Conservation (phyloP, 768 basidiomycete genomes). For the Lactifluus echinatus region DNA sequence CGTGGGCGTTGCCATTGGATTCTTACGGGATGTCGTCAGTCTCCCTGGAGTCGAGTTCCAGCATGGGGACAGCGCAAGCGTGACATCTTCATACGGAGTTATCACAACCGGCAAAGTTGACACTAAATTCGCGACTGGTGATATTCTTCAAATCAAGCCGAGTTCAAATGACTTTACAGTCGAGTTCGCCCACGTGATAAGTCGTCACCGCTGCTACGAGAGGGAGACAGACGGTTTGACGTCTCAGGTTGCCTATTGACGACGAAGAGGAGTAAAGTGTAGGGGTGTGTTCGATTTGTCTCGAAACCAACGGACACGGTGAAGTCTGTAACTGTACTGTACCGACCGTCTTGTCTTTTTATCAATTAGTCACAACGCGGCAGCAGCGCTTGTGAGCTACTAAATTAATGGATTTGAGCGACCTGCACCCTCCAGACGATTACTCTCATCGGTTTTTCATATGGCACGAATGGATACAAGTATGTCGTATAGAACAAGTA, state of each 20-base stretch:
- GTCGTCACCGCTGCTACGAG: conserved; percentile 57
- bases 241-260: conserved; percentile 40
- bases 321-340: no score
- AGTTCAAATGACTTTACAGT: conserved; percentile 45
- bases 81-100: conserved; percentile 51
- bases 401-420: conserved; percentile 45
- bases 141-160: conserved; percentile 36
- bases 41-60: conserved; percentile 41
- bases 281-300: neutral
- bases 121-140: conserved; percentile 31
- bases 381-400: no score
- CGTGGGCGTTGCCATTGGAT: conserved; percentile 50
- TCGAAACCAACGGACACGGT: neutral
- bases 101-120: conserved; percentile 51
- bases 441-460: conserved; percentile 79
- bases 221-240: conserved; percentile 53
- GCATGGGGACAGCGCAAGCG: conserved; percentile 28
- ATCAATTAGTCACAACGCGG: neutral
- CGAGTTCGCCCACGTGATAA: conserved; percentile 54
- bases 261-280: no score
- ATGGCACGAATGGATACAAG: conserved; percentile 89
- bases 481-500: conserved; percentile 22
- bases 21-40: conserved; percentile 39
- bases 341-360: no score
- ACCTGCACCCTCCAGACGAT: conserved; percentile 75